Conservation (phyloP, 2,329 filamentous ascomycete genomes). For the Hymenoscyphus repandus region DNA sequence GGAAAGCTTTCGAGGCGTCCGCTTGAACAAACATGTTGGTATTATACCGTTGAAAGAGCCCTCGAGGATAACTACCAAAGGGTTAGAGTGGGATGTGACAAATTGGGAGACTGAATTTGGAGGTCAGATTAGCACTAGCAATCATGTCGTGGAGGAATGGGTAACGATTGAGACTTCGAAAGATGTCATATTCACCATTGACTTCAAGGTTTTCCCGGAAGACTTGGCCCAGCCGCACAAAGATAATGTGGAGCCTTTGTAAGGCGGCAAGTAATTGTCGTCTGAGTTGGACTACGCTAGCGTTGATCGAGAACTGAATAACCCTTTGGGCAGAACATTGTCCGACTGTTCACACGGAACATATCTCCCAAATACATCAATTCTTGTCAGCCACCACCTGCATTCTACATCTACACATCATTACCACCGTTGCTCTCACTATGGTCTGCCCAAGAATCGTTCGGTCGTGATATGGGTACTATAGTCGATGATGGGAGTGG, state of each 20-base stretch:
- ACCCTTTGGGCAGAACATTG: too few relatives aligned
- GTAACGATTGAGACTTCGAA: conserved; percentile 58
- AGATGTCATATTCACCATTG: conserved; percentile 71
- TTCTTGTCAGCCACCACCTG: too few relatives aligned
- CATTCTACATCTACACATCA: too few relatives aligned
- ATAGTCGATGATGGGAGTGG: too few relatives aligned
- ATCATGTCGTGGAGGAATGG: conserved; percentile 59
- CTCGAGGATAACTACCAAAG: conserved; percentile 70
- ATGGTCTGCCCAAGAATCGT: too few relatives aligned
- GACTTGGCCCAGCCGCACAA: neutral
- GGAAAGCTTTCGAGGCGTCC: conserved; percentile 12
- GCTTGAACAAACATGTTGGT: conserved; percentile 66
- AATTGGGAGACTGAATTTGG: conserved; percentile 77
- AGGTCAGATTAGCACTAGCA: conserved; percentile 72
- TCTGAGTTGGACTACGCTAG: neutral
- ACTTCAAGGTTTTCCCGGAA: conserved; percentile 31
- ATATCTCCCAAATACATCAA: too few relatives aligned
- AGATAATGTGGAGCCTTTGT: neutral
- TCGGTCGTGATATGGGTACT: too few relatives aligned
- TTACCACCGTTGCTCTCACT: too few relatives aligned
- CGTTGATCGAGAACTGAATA: too few relatives aligned
- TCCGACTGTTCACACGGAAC: too few relatives aligned
- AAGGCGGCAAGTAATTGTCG: neutral
- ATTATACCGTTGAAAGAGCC: conserved; percentile 80
- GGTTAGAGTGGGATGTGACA: conserved; percentile 85